Base-by-base conservation (phyloP, 2,329 filamentous ascomycete genomes). In the Xylariaceae sp. region DNA sequence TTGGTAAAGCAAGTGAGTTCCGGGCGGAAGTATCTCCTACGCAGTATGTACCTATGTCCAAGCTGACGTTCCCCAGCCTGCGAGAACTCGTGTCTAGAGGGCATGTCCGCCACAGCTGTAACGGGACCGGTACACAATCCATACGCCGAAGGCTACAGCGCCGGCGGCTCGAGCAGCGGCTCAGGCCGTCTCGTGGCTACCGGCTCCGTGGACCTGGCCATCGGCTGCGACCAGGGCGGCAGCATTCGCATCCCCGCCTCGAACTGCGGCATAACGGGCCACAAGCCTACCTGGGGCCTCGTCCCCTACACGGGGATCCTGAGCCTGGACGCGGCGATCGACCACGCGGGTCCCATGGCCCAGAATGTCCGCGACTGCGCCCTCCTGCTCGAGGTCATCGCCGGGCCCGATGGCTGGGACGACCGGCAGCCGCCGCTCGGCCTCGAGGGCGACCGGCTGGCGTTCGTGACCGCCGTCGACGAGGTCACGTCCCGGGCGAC, bases 81-180 rank as follows among this genome's bases (percentile, higher is more conserved):
- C 45, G 72, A 74, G 51, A 71, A 73, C 47, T 60, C 71, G 31
- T 71, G 64, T 34, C 60, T 65, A 43, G 64, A 65, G 9, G 64
- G 64, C 4, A 47, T 71, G 13, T 68, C 64, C 9, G 63, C 59
- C 37, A 69, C 69, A 4, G 64, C 67, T 0, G 63, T 68, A n/a
- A 66, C 64, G 3, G 72, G 72, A 0, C 60, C 63, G 1, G 69
- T 74, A 2, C 64, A 73, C 43, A 72, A 74, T 39, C 72, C 71
- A 0, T 67, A 65, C 42, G 69, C 66, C 0, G 45, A 56, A 17
- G 69, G 68, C 2, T 73, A 69, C 45, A 68, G 64, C 2, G 63
- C 65, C 29, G 71, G 72, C n/a, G 71, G 72, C n/a, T 56, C 54
- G 2, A 56, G 54, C 43, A 70, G 67, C 43, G 68, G 65, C 19